Evolutionary conservation across 345 rosid genomes (phyloP).

Genomic region (Bretschneidera sinensis): DNA sequence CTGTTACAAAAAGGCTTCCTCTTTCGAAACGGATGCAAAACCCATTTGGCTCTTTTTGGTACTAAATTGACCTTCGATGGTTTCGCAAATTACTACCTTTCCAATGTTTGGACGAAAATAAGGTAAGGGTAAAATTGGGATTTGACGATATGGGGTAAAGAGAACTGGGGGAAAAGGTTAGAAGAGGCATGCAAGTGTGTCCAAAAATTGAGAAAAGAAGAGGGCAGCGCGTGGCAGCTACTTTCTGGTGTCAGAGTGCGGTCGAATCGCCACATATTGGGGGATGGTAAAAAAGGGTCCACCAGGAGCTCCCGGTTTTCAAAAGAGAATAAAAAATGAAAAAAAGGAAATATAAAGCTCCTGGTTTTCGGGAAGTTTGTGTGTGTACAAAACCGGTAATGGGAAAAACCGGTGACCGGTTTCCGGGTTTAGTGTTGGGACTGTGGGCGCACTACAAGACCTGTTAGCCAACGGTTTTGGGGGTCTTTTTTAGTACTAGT

Average conservation of each 20-base stretch:
- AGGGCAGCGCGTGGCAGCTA: conserved; percentile 53
- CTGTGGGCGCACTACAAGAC: conserved; percentile 42
- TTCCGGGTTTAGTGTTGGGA: conserved; percentile 33
- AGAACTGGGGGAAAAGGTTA: conserved; percentile 18
- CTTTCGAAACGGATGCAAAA: conserved; percentile 12
- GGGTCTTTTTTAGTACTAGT: not conserved
- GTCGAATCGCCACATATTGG: conserved; percentile 85
- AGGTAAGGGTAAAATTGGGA: conserved; percentile 17
- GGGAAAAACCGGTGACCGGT: conserved; percentile 34
- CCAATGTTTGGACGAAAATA: not conserved
- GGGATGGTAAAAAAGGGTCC: conserved; percentile 17
- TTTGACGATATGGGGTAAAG: not conserved
- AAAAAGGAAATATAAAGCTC: conserved; percentile 27
- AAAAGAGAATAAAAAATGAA: not conserved
- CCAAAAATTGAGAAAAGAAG: conserved; percentile 18
- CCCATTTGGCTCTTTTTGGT: not conserved
- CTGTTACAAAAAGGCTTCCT: not conserved
- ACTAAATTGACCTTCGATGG: not conserved
- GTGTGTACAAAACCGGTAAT: conserved; percentile 26
- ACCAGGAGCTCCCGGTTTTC: conserved; percentile 19
- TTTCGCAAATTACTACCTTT: not conserved
- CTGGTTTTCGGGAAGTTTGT: conserved; percentile 66
- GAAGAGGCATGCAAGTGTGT: conserved; percentile 44
- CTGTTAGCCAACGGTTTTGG: conserved; percentile 39
- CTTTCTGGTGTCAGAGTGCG: conserved; percentile 53